Evolutionary conservation across 768 basidiomycete genomes (phyloP), one percentile per base, ranked within the genome.

Genomic region (Coprinopsis cinerea): DNA sequence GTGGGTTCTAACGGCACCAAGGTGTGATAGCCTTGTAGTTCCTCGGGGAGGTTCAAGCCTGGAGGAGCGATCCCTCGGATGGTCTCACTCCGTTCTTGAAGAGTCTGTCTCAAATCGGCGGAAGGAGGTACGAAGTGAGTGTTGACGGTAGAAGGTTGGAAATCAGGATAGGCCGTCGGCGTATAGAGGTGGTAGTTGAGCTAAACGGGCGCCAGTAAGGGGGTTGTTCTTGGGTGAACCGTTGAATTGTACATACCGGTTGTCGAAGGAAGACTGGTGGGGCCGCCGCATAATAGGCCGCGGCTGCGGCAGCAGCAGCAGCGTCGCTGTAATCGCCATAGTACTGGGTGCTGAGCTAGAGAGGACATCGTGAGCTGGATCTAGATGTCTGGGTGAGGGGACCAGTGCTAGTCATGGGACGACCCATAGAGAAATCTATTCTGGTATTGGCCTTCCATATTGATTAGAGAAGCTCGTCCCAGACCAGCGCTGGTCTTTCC

Each of bases 181-280:
- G 88, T 85, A 70, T 99, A 99, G 25, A 97, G 76, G 56, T 97
- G 92, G 61, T 99, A 92, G 61, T 96, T 82, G 40, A 98, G 77
- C 91, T 95, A 61, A 36, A 47, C 47, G 14, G 17, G 23, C 23
- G 44, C 41, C 20, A 44, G 25, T 47, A 26, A 23, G 15, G 20
- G 23, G n/a, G n/a, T n/a, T n/a, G n/a, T n/a, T n/a, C n/a, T n/a
- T 34, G 40, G 25, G 22, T 37, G n/a, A 15, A 39, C 47, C 7
- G 14, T 30, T 4, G 25, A 22, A 36, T 13, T 53, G 45, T 35
- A 47, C 58, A 57, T 61, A 91, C 89, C 18, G 88, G 85, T 59
- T 89, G 86, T n/a, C 77, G 78, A 51, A 80, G 58, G 58, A 77
- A 85, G 1, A 75, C 59, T 18, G 75, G 67, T 30, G 72, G 66